phyloP scores from a whole-genome alignment of 2,329 filamentous ascomycete genomes.

The Pezicula radicicola region DNA sequence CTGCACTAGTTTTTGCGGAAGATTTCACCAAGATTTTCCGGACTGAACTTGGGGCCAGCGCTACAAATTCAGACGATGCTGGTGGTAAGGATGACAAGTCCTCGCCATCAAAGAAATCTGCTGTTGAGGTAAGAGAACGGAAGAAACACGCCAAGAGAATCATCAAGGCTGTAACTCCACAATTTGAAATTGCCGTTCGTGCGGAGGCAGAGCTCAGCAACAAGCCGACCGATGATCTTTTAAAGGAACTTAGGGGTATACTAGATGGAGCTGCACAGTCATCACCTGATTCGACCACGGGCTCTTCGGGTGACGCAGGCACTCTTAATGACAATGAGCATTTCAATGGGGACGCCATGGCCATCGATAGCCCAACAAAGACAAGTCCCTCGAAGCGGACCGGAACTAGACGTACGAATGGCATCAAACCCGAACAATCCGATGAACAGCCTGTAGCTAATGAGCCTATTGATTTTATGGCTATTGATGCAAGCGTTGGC shows the following conservation, averaged over 20 bases:
- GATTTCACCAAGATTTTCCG: slow-evolving; percentile 55
- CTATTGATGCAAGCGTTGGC: slow-evolving; percentile 17
- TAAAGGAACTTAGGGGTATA: slow-evolving; percentile 71
- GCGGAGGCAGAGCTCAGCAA: slow-evolving; percentile 80
- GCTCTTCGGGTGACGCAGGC: slow-evolving; percentile 35
- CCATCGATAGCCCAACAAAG: slow-evolving; percentile 6
- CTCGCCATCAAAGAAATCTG: slow-evolving; percentile 34
- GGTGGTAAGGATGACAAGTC: slow-evolving; percentile 26
- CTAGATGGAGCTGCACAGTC: slow-evolving; percentile 64
- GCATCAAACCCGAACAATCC: slow-evolving; percentile 11
- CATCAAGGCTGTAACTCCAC: slow-evolving; percentile 75
- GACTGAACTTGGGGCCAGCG: slow-evolving; percentile 38
- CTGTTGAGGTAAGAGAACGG: slow-evolving; percentile 71
- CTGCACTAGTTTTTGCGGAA: slow-evolving; percentile 52
- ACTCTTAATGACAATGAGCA: slow-evolving; percentile 40
- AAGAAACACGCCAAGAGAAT: slow-evolving; percentile 87
- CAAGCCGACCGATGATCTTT: slow-evolving; percentile 65
- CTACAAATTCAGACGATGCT: slow-evolving; percentile 14
- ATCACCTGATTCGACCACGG: slow-evolving; percentile 35
- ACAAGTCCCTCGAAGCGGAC: neutral
- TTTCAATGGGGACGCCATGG: slow-evolving; percentile 32
- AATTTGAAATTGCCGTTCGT: slow-evolving; percentile 70
- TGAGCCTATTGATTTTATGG: slow-evolving; percentile 13
- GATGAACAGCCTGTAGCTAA: neutral
- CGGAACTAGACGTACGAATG: slow-evolving; percentile 1